A percentile compares a stretch with the other conserved stretches of the same genome.
phyloP scores from a whole-genome alignment of 441 rosid species.

The Erysimum cheiri region DNA sequence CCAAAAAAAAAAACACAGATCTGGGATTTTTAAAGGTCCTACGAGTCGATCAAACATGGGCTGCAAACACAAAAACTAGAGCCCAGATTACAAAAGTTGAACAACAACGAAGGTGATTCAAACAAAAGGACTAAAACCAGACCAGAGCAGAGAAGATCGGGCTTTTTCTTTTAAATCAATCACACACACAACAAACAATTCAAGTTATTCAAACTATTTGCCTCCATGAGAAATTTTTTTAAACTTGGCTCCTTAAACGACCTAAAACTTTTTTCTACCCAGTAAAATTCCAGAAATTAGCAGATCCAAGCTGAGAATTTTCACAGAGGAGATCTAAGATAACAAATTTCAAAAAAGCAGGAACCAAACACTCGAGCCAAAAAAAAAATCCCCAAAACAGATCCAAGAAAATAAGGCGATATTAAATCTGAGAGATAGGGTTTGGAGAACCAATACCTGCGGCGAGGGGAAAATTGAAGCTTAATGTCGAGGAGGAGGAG shows the following conservation, averaged over 20 bases:
- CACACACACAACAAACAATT: not conserved
- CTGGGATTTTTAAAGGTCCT: slow-evolving; percentile 8
- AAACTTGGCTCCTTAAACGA: slow-evolving; percentile 13
- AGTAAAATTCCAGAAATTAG: not conserved
- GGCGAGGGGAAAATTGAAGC: not conserved
- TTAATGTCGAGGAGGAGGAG: not conserved
- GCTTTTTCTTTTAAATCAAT: slow-evolving; percentile 1
- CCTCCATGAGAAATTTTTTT: slow-evolving; percentile 21
- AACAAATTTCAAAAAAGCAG: not conserved
- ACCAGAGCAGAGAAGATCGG: slow-evolving; percentile 7
- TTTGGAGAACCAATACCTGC: not conserved
- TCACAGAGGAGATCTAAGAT: no score
- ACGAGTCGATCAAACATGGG: slow-evolving; percentile 28
- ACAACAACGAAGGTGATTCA: not conserved
- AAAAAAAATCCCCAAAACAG: not conserved
- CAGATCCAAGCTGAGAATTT: slow-evolving; percentile 15
- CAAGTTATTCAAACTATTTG: slow-evolving; percentile 9
- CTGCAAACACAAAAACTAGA: slow-evolving; percentile 29
- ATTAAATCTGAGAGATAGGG: not conserved
- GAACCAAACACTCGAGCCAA: no score
- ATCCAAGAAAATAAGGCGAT: not conserved
- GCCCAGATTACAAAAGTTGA: slow-evolving; percentile 21
- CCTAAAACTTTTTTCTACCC: not conserved
- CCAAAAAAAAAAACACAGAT: slow-evolving; percentile 17
- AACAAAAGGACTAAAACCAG: not conserved